Evolutionary conservation across 1,139 yeast genomes (phyloP), one percentile per base, ranked within the genome.

Genomic region (Wickerhamomyces sp.): DNA sequence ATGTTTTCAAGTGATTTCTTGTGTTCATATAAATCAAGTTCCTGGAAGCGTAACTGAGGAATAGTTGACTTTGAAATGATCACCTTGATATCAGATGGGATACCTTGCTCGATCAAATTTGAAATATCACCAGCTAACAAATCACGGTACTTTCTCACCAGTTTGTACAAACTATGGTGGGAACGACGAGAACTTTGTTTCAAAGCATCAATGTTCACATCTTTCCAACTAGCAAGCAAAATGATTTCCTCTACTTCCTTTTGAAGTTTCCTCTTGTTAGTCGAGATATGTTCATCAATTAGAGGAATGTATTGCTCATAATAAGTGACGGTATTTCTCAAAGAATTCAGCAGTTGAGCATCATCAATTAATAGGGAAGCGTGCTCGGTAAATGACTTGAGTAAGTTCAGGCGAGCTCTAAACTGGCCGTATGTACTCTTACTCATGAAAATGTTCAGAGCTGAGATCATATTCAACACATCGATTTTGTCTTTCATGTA

Each of bases 181-280:
- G 98, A 90, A 45, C 84, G 78, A 54, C 88, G 81, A 5, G 99
- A 93, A 67, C 96, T 88, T 65, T 91, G 97, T 56, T 88, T 89
- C 56, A 94, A 74, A 0, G 99, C 96, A 60, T 85, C 95, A 41
- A 90, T 81, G 59, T 94, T 94, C 11, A 91, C 93, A 66, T 94
- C 99, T 58, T 91, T 90, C 98, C 99, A 94, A 60, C 96, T 87
- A 1, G 98, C 97, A 31, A 94, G 72, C 42, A 89, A 68, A 42
- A 93, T 89, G 6, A 90, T 84, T 49, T 94, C 99, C 39, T 80
- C 74, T 27, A 93, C 78, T 45, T 89, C 93, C 59, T 90, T 91
- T 50, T 84, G 90, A 36, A 93, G 67, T 8, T 67, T 65, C 55
- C 74, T 78, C 60, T 75, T 79, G 1, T 74, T 73, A 1, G 63